Evolutionary conservation across 2,329 filamentous ascomycete species (phyloP).

Genomic region (Arthrobotrys pseudoclavata): DNA sequence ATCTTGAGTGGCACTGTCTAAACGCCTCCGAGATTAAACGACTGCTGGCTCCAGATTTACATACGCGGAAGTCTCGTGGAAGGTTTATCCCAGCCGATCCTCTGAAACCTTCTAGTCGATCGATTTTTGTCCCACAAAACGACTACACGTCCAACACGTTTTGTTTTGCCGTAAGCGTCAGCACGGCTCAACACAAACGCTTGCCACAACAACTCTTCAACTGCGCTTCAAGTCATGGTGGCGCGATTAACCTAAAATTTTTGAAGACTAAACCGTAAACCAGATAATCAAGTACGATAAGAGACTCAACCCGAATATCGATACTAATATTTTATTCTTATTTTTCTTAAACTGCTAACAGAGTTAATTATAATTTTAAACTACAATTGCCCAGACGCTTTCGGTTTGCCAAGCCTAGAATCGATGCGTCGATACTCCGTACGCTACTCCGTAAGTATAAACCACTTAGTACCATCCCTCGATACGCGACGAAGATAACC

Average conservation of each 20-base stretch:
- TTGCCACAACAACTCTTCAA: background rate
- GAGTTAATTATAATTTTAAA: background rate
- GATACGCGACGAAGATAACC: slow-evolving; percentile 11
- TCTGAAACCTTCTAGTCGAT: slow-evolving; percentile 21
- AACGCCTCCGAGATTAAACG: background rate
- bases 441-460: background rate
- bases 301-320: too few relatives aligned
- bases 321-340: background rate
- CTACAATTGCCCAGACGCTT: background rate
- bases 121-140: slow-evolving; percentile 28
- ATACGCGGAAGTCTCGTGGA: slow-evolving; percentile 14
- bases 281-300: too few relatives aligned
- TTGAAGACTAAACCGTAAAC: too few relatives aligned
- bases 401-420: background rate
- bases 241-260: too few relatives aligned
- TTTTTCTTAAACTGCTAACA: background rate
- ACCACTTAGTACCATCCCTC: slow-evolving; percentile 21
- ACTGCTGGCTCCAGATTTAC: slow-evolving; percentile 6
- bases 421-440: background rate
- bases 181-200: background rate
- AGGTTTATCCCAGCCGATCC: slow-evolving; percentile 19
- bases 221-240: background rate
- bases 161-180: background rate
- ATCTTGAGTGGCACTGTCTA: background rate
- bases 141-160: slow-evolving; percentile 53